Percentiles rank a stretch among this genome's conserved stretches.
Evolutionary conservation across 495 filamentous ascomycete species (phyloP).

Genomic region (Amorphotheca resinae): DNA sequence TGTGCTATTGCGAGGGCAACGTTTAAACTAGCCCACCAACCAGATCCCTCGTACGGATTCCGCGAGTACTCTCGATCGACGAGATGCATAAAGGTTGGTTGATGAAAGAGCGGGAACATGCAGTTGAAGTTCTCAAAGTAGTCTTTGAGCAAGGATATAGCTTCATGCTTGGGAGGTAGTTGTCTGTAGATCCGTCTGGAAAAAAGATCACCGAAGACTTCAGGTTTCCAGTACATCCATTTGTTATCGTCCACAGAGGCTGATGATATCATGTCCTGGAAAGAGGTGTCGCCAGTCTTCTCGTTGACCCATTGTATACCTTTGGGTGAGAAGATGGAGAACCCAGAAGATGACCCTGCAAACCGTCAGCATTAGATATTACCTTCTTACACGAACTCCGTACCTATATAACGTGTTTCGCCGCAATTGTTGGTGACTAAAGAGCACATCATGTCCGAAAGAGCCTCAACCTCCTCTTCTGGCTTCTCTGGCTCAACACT

Average conservation of each 20-base stretch:
- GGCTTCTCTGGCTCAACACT: conserved; percentile 20
- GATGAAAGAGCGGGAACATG: conserved; percentile 95
- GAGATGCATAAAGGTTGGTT: conserved; percentile 94
- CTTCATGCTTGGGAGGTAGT: conserved; percentile 70
- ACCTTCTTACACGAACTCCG: no score
- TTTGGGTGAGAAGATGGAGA: conserved; percentile 96
- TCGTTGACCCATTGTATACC: conserved; percentile 98
- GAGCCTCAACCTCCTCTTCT: conserved; percentile 68
- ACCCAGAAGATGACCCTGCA: conserved; percentile 91
- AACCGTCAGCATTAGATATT: background rate
- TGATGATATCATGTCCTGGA: conserved; percentile 89
- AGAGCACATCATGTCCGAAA: conserved; percentile 99
- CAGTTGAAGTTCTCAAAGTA: conserved; percentile 98
- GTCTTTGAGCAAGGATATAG: conserved; percentile 72
- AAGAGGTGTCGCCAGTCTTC: conserved; percentile 88
- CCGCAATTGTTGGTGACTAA: conserved; percentile 95
- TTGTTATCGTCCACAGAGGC: conserved; percentile 75
- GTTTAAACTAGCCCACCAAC: conserved; percentile 98
- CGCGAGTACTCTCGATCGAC: conserved; percentile 85
- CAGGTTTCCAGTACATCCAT: conserved; percentile 92
- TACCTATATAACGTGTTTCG: conserved; percentile 94
- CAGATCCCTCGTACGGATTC: conserved; percentile 89
- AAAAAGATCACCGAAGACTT: conserved; percentile 92
- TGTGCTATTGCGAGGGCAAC: conserved; percentile 86
- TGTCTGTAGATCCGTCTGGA: conserved; percentile 69